Percentiles rank a stretch among this genome's conserved stretches.
Evolutionary conservation across 306 rosid genomes (phyloP).

Genomic region (Quercus variabilis): DNA sequence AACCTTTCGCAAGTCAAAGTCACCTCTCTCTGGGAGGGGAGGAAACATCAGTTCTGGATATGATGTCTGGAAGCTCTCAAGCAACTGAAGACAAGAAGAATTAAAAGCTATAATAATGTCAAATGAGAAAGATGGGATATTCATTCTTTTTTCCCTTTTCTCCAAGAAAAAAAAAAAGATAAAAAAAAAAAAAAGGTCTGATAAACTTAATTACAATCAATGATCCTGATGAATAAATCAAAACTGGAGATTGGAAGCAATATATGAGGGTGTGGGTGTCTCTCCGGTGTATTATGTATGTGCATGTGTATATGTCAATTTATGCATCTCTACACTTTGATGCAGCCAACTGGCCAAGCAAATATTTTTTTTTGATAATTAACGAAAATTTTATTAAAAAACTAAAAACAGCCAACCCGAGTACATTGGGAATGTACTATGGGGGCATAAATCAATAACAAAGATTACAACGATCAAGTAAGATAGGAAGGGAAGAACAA

Average conservation of each 20-base stretch:
- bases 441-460: too few relatives aligned
- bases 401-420: too few relatives aligned
- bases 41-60: slow-evolving; percentile 70
- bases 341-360: neutral
- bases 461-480: too few relatives aligned
- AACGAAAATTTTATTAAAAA: too few relatives aligned
- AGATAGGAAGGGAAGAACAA: too few relatives aligned
- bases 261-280: neutral
- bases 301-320: neutral
- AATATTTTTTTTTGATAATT: too few relatives aligned
- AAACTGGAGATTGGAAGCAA: neutral
- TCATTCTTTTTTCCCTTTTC: neutral
- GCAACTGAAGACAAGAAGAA: slow-evolving; percentile 50
- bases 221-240: neutral
- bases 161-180: neutral
- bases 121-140: slow-evolving; percentile 3
- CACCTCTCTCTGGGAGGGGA: slow-evolving; percentile 67
- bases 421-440: too few relatives aligned
- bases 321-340: neutral
- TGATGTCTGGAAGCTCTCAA: slow-evolving; percentile 58
- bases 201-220: neutral
- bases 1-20: slow-evolving; percentile 68
- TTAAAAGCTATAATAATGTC: slow-evolving; percentile 1
- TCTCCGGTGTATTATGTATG: neutral
- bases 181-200: neutral